A percentile compares a stretch with the other conserved stretches of the same genome.
Conservation (phyloP, 192 early-diverging fungal genomes). For the Coemansia sp. region DNA sequence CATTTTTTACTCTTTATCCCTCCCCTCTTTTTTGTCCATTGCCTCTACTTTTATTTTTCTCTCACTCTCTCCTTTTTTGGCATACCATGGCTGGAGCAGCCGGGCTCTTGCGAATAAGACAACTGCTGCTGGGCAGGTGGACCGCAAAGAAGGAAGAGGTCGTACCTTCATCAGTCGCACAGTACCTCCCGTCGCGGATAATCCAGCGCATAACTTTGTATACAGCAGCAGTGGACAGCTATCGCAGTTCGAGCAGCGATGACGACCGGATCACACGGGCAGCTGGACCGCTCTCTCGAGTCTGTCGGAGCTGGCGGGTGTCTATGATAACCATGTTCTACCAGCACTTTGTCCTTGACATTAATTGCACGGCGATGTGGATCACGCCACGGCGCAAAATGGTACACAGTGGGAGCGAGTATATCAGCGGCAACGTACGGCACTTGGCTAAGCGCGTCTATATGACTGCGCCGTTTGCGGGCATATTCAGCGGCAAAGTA, state of each 20-base stretch:
- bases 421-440: constrained; percentile 29
- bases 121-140: constrained; percentile 9
- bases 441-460: constrained; percentile 35
- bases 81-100: constrained; percentile 14
- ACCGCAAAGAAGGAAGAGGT: constrained; percentile 1
- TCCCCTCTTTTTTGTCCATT: neutral
- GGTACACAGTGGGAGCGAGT: constrained; percentile 24
- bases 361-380: constrained; percentile 40
- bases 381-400: constrained; percentile 31
- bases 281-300: constrained; percentile 21
- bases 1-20: neutral
- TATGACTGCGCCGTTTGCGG: constrained; percentile 39
- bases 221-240: constrained; percentile 21
- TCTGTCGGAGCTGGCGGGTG: constrained; percentile 47
- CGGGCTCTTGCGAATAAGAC: constrained; percentile 13
- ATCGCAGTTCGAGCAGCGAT: constrained; percentile 10
- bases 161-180: constrained; percentile 13
- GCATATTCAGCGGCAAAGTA: constrained; percentile 43
- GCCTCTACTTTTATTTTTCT: neutral
- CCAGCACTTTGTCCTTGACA: constrained; percentile 36
- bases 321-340: constrained; percentile 36
- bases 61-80: neutral
- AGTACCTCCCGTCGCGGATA: constrained; percentile 41
- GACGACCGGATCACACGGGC: constrained; percentile 32
- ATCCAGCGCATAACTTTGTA: constrained; percentile 44